phyloP scores from a whole-genome alignment of 345 rosid species.

The Excoecaria agallocha region DNA sequence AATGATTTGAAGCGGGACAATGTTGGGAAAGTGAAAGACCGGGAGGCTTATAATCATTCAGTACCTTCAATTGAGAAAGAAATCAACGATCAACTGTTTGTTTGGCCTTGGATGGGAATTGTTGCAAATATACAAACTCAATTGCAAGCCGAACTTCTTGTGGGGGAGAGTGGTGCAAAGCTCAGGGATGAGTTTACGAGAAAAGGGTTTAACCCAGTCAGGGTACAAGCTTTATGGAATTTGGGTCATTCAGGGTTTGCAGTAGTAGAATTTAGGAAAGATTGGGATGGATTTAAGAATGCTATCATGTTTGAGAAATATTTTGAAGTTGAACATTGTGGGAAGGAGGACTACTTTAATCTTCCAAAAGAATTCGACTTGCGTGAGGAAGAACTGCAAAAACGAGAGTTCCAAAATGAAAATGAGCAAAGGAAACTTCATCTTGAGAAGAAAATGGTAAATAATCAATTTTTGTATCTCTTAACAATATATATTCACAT shows the following conservation, averaged over 20 bases:
- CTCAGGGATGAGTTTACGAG: conserved; percentile 43
- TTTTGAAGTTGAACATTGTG: conserved; percentile 35
- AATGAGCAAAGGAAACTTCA: conserved; percentile 39
- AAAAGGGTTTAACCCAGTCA: conserved; percentile 61
- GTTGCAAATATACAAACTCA: conserved; percentile 57
- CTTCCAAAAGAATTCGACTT: conserved; percentile 28
- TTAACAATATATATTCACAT: too few relatives aligned
- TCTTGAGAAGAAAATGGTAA: conserved; percentile 52
- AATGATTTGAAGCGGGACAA: too few relatives aligned
- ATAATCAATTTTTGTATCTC: too few relatives aligned
- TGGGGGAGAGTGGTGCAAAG: conserved; percentile 60
- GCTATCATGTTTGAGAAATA: conserved; percentile 59
- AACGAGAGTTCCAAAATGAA: conserved; percentile 47
- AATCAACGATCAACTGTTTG: conserved; percentile 43
- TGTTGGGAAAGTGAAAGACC: too few relatives aligned
- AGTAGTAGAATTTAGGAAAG: conserved; percentile 56
- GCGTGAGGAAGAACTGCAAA: conserved; percentile 44
- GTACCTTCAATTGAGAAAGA: too few relatives aligned
- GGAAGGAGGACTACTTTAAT: conserved; percentile 44
- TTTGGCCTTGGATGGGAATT: conserved; percentile 67
- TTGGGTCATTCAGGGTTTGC: conserved; percentile 64
- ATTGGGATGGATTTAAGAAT: conserved; percentile 51
- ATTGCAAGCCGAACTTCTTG: conserved; percentile 31
- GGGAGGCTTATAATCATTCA: too few relatives aligned
- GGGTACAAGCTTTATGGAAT: conserved; percentile 60